These are phyloP conservation scores for Kwoniella shivajii DNA, from an alignment of 1,284 basidiomycete genomes.

Conservation along the genomic window DNA sequence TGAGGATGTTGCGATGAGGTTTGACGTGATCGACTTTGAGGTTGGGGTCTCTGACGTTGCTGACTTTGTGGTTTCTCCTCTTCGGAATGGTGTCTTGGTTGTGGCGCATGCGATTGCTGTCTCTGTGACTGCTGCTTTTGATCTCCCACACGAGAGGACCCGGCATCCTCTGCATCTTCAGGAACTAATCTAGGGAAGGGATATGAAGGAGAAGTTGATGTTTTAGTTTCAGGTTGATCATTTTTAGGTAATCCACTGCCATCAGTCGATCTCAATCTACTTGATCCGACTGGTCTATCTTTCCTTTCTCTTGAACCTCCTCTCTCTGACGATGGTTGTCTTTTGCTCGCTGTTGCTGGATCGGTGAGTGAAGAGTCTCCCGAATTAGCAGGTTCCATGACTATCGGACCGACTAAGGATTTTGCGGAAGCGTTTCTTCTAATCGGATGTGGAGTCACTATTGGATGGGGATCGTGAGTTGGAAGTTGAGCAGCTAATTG, in stretches of 20 bases:
- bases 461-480: slow-evolving; percentile 14
- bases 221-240: background rate
- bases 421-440: slow-evolving; percentile 14
- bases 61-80: background rate
- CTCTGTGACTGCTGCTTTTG: background rate
- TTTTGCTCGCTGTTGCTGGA: background rate
- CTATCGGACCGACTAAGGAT: slow-evolving; percentile 16
- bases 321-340: background rate
- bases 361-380: background rate
- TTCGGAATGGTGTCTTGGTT: background rate
- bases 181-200: slow-evolving; percentile 30
- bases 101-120: background rate
- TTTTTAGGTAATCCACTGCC: slow-evolving; percentile 25
- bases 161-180: background rate
- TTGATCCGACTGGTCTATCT: background rate
- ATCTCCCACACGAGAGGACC: background rate
- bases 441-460: slow-evolving; percentile 11
- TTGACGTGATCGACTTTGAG: slow-evolving; percentile 14
- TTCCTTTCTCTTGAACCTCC: background rate
- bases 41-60: background rate
- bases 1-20: slow-evolving; percentile 13
- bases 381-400: slow-evolving; percentile 5
- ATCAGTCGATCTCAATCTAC: slow-evolving; percentile 20
- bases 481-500: slow-evolving; percentile 19
- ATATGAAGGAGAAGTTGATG: slow-evolving; percentile 27